phyloP scores from a whole-genome alignment of 768 basidiomycete genomes.

The Mycena sanguinolenta region DNA sequence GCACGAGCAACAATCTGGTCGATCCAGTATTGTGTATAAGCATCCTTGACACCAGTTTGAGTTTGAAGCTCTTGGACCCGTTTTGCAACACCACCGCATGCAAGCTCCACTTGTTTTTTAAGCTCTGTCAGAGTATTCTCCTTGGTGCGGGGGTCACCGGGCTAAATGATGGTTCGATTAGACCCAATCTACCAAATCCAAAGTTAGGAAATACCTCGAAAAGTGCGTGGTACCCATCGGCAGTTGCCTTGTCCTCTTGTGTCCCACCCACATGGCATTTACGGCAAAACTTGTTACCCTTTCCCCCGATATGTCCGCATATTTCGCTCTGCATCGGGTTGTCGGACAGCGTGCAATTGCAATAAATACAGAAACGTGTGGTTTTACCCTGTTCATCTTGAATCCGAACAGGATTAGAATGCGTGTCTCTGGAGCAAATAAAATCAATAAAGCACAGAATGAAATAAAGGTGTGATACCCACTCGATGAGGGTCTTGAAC shows the following conservation, averaged over 20 bases:
- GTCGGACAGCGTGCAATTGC: too few species aligned
- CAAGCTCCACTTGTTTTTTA: conserved; percentile 9
- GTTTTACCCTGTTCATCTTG: conserved; percentile 14
- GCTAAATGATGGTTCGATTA: background rate
- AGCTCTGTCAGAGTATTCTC: conserved; percentile 7
- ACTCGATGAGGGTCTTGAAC: too few species aligned
- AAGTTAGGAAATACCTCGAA: conserved; percentile 2
- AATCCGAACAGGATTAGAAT: conserved; percentile 6
- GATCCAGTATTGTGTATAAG: too few species aligned
- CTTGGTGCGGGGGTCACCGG: conserved; percentile 1
- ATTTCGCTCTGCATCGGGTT: too few species aligned
- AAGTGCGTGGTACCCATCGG: conserved; percentile 4
- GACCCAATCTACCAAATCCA: too few species aligned
- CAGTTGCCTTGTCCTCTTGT: background rate
- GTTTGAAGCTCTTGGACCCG: conserved; percentile 36
- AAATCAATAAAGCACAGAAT: too few species aligned
- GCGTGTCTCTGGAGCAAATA: background rate
- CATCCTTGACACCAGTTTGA: conserved; percentile 38
- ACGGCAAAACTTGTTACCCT: too few species aligned
- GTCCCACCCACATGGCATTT: conserved; percentile 45
- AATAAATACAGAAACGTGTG: too few species aligned
- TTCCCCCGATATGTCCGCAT: too few species aligned
- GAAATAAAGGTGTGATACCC: too few species aligned
- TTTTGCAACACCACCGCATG: conserved; percentile 11
- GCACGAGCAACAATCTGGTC: too few species aligned